Evolutionary conservation across 805 yeast species (phyloP).

Genomic region (Monosporozyma aerobia): DNA sequence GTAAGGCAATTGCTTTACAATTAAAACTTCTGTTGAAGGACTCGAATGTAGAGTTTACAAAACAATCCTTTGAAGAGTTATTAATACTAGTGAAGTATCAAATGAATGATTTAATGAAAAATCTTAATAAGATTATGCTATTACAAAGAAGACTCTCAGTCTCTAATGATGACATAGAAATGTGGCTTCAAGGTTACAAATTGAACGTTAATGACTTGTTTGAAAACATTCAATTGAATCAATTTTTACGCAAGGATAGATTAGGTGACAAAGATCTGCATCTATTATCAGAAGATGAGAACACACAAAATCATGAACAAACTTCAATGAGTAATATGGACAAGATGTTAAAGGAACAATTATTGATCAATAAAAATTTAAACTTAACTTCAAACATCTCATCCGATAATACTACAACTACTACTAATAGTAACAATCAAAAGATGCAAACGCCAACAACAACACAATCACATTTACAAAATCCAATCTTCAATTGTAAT

Average conservation of each 20-base stretch:
- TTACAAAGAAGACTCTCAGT: conserved; percentile 53
- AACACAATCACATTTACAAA: background rate
- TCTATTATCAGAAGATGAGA: background rate
- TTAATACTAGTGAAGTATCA: conserved; percentile 30
- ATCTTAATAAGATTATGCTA: conserved; percentile 43
- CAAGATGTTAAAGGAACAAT: background rate
- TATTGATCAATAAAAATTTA: background rate
- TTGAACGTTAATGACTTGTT: conserved; percentile 33
- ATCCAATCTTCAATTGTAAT: background rate
- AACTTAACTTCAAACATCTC: background rate
- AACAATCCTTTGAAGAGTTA: conserved; percentile 34
- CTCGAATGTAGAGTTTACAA: conserved; percentile 23
- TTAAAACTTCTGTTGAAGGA: conserved; percentile 24
- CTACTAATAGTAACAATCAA: background rate
- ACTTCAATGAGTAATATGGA: background rate
- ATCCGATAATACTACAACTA: background rate
- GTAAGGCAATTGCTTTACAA: conserved; percentile 31
- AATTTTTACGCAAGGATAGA: background rate
- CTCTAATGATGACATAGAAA: conserved; percentile 40
- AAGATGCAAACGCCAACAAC: background rate
- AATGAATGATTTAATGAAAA: conserved; percentile 32
- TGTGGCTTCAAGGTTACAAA: conserved; percentile 37
- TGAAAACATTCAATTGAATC: background rate
- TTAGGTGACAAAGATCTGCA: conserved; percentile 7
- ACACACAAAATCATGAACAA: background rate